Evolutionary conservation across 371 early-diverging fungal species (phyloP), one percentile per base, ranked within the genome.

Genomic region (Mucor circinelloides): DNA sequence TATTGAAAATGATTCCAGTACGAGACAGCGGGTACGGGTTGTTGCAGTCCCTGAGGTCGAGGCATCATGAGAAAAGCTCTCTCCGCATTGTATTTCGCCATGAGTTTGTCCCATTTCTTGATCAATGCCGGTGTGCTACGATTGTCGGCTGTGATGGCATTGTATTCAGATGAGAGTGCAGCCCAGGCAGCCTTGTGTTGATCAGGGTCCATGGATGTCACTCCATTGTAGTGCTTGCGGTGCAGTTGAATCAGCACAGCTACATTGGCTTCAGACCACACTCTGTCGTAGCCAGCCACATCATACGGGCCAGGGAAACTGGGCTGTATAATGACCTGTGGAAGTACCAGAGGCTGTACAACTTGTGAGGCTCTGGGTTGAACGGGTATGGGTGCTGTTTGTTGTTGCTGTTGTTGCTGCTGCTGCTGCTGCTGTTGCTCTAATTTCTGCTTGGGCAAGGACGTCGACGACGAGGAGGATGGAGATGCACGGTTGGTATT

Each of bases 1-100:
- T 65, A 65, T 48, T 58, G 65, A 36, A 65, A 65, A 13, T 65
- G 65, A 17, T 58, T 65, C 65, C 65, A 65, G 17, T 65, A 65
- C n/a, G 58, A 58, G 0, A 58, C 58, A 4, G 48, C 4, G 10
- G 58, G 65, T 8, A 65, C n/a, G 1, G 58, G 58, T 27, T 58
- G 58, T 6, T 38, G 19, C 27, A 32, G 7, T 34, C 31, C 32
- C 10, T 30, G 21, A 4, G 42, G 44, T 10, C 56, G 65, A 12
- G 40, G 46, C 27, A 57, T 25, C 12, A 65, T 46, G n/a, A 60
- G 44, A 36, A 44, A 58, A 5, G 48, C 34, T 23, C 65, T 31
- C n/a, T 65, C 65, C 0, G 65, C 65, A 48, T 65, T 65, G 58
- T 65, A 65, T 19, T 65, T 65, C 7, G 48, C 57, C 65, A 65